Evolutionary conservation across 225 moss, liverwort and hornwort species (phyloP), one percentile per base, ranked within the genome.

Genomic region (Asterella californica): DNA sequence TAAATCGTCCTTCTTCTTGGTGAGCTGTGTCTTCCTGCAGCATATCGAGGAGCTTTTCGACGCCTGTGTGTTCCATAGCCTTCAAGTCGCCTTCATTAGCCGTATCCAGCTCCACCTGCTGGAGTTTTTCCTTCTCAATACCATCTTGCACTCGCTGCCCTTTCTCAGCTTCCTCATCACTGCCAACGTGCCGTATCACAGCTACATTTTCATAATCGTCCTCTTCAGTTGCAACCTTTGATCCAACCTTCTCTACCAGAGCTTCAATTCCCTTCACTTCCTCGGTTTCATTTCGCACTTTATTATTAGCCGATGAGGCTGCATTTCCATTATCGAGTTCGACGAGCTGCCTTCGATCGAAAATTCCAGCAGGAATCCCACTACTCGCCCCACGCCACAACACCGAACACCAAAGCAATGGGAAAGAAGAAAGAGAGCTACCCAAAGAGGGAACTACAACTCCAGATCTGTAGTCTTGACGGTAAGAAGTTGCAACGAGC

Each of bases 131-230:
- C 54, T 66, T 67, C 25, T 49, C 67, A 53, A 4, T 69, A 34
- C 79, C 66, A 27, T 70, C 79, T 22, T 36, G 30, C 10, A 6
- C 63, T n/a, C 1, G 30, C 25, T 37, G 24, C 25, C 1, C 45
- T 4, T 22, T 30, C 29, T 18, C 29, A 1, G 34, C 74, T 25
- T 75, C 34, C 15, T 34, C 64, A n/a, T 65, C 66, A 57, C 9
- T 59, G 25, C 79, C 79, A 54, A 30, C 49, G 1, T 76, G 54
- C 18, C 75, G 77, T 54, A 70, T 55, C 37, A 80, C 52, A 0
- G 79, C 79, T 29, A 85, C 80, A 77, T 79, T 79, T 59, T 85
- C 85, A 72, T 82, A 85, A 38, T 85, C 85, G 71, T 82, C 85
- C 18, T 80, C 80, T 10, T 64, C 77, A 17, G 45, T 74, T 21